Evolutionary conservation across 352 stramenopile genomes (phyloP), one percentile per base, ranked within the genome.

Genomic region (Phytopythium chamaehyphon): DNA sequence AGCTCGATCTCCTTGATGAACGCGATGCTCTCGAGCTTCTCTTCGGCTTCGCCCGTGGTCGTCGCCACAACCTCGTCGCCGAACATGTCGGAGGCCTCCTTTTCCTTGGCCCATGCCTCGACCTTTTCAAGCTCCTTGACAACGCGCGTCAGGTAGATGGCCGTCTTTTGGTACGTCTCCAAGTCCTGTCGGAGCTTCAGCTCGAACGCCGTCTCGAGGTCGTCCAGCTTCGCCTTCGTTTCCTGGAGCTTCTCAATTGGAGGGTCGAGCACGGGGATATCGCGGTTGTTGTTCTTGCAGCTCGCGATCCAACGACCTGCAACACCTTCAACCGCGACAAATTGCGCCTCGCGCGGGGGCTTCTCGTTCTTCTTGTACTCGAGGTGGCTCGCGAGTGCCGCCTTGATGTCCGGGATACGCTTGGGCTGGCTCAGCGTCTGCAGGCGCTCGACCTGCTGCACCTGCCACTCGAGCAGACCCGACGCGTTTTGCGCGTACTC

Each of bases 351-450:
- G n/a, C 74, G 81, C 21, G 77, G 75, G 5, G 83, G 83, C 43
- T 91, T 91, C 50, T 94, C 83, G 52, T 84, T 94, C 62, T 87
- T 86, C 71, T 94, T 94, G 69, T 94, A 94, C 40, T 94, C 79
- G 23, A 87, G 56, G 51, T 88, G 82, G 47, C 65, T 62, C 23
- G 74, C 54, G 15, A 92, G 62, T 38, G 82, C 73, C 24, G 88
- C 65, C 59, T 86, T 83, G 24, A 80, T 86, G 51, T 89, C 76
- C 0, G 56, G 63, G n/a, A 88, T 80, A n/a, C 72, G 66, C 18
- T 76, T 76, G 43, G 75, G 78, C 61, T 83, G 65, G 40, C 60
- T 88, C 31, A 88, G 62, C 54, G 71, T 87, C 62, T 88, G 64
- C 62, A 96, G 94, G 10, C 73, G 69, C 19, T 89, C 67, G 16